Evolutionary conservation across 2,329 filamentous ascomycete species (phyloP).

Genomic region (Rachicladosporium sp.): DNA sequence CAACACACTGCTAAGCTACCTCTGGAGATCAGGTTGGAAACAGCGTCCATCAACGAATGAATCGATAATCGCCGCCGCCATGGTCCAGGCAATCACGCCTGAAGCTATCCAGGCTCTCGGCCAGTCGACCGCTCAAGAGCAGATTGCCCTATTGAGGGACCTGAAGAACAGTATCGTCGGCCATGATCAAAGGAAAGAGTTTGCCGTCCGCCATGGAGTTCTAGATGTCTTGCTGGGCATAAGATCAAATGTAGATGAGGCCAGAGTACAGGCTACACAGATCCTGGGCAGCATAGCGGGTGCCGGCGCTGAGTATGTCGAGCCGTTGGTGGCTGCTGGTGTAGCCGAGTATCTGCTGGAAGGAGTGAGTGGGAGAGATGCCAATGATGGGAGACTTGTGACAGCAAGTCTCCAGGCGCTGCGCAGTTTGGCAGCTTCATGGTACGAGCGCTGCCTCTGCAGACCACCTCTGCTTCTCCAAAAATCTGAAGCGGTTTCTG

Average conservation of each 20-base stretch:
- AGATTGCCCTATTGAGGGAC: constrained; percentile 48
- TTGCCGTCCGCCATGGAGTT: constrained; percentile 58
- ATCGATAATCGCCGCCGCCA: background rate
- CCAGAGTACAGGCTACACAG: constrained; percentile 67
- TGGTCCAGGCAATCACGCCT: constrained; percentile 8
- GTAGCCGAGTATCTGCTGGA: constrained; percentile 59
- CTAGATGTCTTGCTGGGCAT: constrained; percentile 48
- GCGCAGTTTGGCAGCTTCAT: constrained; percentile 58
- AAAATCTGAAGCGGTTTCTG: too few relatives aligned
- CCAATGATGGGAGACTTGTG: constrained; percentile 47
- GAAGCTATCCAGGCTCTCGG: constrained; percentile 10
- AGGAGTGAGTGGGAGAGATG: too few relatives aligned
- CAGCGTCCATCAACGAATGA: too few relatives aligned
- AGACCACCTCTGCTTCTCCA: too few relatives aligned
- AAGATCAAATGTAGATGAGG: constrained; percentile 44
- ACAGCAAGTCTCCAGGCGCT: constrained; percentile 64
- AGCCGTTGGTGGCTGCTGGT: constrained; percentile 56
- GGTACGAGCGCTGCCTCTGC: constrained; percentile 8
- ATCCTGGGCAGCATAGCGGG: constrained; percentile 76
- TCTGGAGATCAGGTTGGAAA: too few relatives aligned
- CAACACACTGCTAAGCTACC: too few relatives aligned
- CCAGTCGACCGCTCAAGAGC: constrained; percentile 19
- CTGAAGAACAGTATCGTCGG: constrained; percentile 87
- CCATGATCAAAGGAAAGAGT: constrained; percentile 74
- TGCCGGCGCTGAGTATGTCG: constrained; percentile 73